Evolutionary conservation across 2,329 filamentous ascomycete genomes (phyloP), one percentile per base, ranked within the genome.

Genomic region (Hypomyces rosellus): DNA sequence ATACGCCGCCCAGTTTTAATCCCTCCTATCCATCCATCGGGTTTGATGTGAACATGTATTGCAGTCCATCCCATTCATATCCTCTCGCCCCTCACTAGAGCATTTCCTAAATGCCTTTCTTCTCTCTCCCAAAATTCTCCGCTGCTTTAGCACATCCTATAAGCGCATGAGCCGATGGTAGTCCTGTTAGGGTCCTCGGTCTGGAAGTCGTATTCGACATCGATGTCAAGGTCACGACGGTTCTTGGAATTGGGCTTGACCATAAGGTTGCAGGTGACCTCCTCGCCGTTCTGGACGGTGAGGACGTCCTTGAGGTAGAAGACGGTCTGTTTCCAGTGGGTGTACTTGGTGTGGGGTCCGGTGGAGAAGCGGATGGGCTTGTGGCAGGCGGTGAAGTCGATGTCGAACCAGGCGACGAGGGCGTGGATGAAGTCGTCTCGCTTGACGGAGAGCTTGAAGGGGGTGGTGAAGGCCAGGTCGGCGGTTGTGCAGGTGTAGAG

Each of bases 271-370:
- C 89, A 88, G 53, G 75, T 72, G 53, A 99, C 78, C 63, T 81
- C 77, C 76, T 99, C 93, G 51, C 86, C 89, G 64, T 89, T 80
- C 70, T 95, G 86, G 36, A 96, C 90, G 15, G 91, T 97, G 57
- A 99, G 75, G 34, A 96, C 88, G 60, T 99, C 91, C 64, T 88
- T 83, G 56, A 99, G 78, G 74, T 99, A 99, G 75, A 99, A 97
- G 55, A 99, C 93, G 12, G 93, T 99, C 77, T 99, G 93, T 77
- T 99, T 99, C 93, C 93, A 99, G 80, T 99, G 93, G 15, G 93
- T 99, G 75, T 97, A 97, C 75, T 96, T 97, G 62, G 92, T 95
- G 74, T 97, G 93, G 25, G 93, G 93, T 18, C 93, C 93, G 15
- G 93, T 99, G 48, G 89, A 95, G 80, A 99, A 99, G 65, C 85